Conservation (phyloP, 2,329 filamentous ascomycete species). For the Trichoderma simmonsii region DNA sequence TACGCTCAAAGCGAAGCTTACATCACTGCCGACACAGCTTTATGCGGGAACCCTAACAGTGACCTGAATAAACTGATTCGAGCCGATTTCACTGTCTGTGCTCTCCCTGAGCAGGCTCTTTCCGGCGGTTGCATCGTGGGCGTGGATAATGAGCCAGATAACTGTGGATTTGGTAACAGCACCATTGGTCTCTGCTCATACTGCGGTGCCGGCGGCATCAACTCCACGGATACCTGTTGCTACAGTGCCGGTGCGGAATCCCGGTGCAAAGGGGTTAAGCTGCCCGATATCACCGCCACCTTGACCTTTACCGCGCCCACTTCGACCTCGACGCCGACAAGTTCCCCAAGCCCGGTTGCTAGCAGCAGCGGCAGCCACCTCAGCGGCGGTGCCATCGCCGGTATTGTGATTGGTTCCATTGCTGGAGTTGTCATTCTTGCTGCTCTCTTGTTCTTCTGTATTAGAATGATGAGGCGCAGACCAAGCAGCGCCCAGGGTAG, state of each 20-base stretch:
- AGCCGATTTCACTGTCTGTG: constrained; percentile 88
- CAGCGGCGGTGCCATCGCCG: constrained; percentile 85
- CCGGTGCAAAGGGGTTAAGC: constrained; percentile 70
- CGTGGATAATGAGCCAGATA: constrained; percentile 73
- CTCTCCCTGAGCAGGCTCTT: constrained; percentile 76
- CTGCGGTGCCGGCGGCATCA: constrained; percentile 77
- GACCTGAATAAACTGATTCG: constrained; percentile 75
- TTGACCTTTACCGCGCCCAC: constrained; percentile 56
- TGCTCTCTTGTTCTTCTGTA: constrained; percentile 65
- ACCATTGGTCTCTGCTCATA: constrained; percentile 80
- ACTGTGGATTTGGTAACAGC: constrained; percentile 79
- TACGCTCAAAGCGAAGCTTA: constrained; percentile 86
- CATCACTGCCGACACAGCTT: constrained; percentile 67
- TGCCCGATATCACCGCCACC: constrained; percentile 72
- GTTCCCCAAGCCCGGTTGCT: not conserved
- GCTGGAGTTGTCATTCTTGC: constrained; percentile 67
- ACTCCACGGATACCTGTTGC: constrained; percentile 94
- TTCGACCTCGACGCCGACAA: constrained; percentile 34
- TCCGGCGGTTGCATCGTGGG: constrained; percentile 73
- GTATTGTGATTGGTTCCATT: constrained; percentile 80
- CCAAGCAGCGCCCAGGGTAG: constrained; percentile 63
- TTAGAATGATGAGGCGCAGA: constrained; percentile 49
- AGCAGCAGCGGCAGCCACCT: constrained; percentile 44
- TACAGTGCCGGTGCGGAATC: constrained; percentile 72
- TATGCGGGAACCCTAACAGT: constrained; percentile 66